Conservation (phyloP, 352 stramenopile genomes). For the Globisporangium cystogenes region DNA sequence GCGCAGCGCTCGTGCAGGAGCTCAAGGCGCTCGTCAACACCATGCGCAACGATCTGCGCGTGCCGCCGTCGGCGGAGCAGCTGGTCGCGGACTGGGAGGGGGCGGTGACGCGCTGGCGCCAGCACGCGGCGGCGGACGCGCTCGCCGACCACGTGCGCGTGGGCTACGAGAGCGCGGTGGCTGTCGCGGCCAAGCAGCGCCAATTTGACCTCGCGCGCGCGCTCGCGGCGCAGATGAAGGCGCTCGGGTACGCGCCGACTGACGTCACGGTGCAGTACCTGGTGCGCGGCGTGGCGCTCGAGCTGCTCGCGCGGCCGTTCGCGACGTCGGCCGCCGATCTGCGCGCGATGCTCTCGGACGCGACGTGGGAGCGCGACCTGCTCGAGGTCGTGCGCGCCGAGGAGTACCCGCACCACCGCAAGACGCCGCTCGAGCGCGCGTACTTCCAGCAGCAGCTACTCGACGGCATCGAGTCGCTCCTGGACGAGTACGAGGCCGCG, state of each 20-base stretch:
- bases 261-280: constrained; percentile 40
- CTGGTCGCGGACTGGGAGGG: constrained; percentile 28
- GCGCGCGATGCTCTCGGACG: constrained; percentile 20
- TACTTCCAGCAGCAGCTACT: constrained; percentile 41
- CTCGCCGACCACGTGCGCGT: constrained; percentile 26
- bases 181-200: constrained; percentile 67
- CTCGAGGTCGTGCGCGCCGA: constrained; percentile 53
- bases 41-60: constrained; percentile 43
- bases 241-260: constrained; percentile 22
- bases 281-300: constrained; percentile 50
- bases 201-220: constrained; percentile 43
- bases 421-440: constrained; percentile 40
- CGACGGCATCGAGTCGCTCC: constrained; percentile 27
- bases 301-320: constrained; percentile 20
- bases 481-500: constrained; percentile 44
- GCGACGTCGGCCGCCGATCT: constrained; percentile 30
- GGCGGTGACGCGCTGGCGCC: constrained; percentile 19
- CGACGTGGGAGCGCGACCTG: constrained; percentile 43
- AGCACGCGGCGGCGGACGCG: not conserved
- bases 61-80: constrained; percentile 16
- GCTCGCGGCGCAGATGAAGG: constrained; percentile 44
- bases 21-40: constrained; percentile 50
- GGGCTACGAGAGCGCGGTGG: constrained; percentile 60
- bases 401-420: constrained; percentile 49
- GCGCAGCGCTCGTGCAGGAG: constrained; percentile 23